Evolutionary conservation across 768 basidiomycete genomes (phyloP), one percentile per base, ranked within the genome.

Genomic region (Leccinellum albellum): DNA sequence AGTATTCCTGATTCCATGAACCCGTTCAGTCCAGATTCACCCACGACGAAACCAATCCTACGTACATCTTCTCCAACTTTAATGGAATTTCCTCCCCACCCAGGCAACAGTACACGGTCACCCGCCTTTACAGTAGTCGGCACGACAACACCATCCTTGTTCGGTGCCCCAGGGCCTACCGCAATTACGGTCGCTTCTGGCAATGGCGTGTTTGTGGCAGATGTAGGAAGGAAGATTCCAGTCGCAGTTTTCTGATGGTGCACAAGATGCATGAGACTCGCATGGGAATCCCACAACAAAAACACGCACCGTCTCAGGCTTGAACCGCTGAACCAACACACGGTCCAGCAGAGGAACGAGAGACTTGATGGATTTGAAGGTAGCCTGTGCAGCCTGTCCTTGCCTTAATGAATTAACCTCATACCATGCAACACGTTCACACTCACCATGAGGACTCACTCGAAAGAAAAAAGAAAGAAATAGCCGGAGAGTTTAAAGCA

Each of bases 141-240:
- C 17, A 88, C 75, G 9, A 96, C 52, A 12, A 78, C 70, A 32
- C 96, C 96, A 2, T 91, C 84, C 78, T 92, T 93, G 79, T 90
- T 83, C 21, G 86, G 88, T n/a, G 89, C 89, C 31, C 97, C 97
- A 32, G 96, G 96, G 55, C 96, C 96, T 49, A 91, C 88, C 26
- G 97, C 91, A 70, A 98, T 88, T 68, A 97, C 96, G 29, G 93
- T 96, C 6, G 94, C 96, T 76, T 98, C 96, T 2, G 96, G 94
- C n/a, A 98, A 82, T 23, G 94, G 94, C 64, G 73, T 85, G 62
- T 73, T 82, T 26, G 91, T 94, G 6, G 90, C 85, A 1, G 94
- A 92, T 0, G 89, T 83, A n/a, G 97, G 97, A 47, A 99, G 81
- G 84, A 94, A 94, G 71, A 99, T 87, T 33, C 97, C 97, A 23